Evolutionary conservation across 371 early-diverging fungal species (phyloP).

Genomic region (Conidiobolus incongruus): DNA sequence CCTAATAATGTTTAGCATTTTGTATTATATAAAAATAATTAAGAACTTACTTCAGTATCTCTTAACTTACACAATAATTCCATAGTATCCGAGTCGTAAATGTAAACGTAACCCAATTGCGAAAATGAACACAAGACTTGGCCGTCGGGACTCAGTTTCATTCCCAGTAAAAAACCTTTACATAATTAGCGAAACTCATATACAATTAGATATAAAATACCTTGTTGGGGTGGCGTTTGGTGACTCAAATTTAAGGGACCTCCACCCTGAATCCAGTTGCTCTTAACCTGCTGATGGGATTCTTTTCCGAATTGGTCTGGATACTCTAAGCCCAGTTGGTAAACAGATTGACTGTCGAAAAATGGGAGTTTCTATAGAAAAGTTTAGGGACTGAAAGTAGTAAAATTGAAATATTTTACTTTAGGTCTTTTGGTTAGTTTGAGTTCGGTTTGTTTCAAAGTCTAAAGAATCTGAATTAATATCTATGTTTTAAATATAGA

Average conservation of each 20-base stretch:
- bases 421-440: constrained; percentile 19
- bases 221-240: constrained; percentile 21
- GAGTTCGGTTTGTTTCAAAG: constrained; percentile 2
- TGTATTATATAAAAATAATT: neutral
- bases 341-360: too few species aligned
- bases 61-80: constrained; percentile 37
- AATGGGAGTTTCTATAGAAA: too few species aligned
- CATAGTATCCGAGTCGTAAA: constrained; percentile 61
- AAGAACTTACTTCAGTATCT: constrained; percentile 26
- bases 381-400: too few species aligned
- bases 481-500: neutral
- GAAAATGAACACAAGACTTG: constrained; percentile 63
- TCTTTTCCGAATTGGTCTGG: constrained; percentile 37
- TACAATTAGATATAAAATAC: constrained; percentile 3
- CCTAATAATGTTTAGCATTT: constrained; percentile 10
- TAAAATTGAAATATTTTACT: too few species aligned
- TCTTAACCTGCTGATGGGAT: constrained; percentile 20
- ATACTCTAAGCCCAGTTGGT: constrained; percentile 19
- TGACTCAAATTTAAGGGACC: constrained; percentile 27
- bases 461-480: neutral
- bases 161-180: constrained; percentile 42
- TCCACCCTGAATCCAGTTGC: constrained; percentile 35
- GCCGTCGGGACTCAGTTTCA: constrained; percentile 61
- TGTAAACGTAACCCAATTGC: constrained; percentile 42
- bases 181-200: neutral